phyloP scores from a whole-genome alignment of 2,329 filamentous ascomycete species.

The Juglanconis oblonga region DNA sequence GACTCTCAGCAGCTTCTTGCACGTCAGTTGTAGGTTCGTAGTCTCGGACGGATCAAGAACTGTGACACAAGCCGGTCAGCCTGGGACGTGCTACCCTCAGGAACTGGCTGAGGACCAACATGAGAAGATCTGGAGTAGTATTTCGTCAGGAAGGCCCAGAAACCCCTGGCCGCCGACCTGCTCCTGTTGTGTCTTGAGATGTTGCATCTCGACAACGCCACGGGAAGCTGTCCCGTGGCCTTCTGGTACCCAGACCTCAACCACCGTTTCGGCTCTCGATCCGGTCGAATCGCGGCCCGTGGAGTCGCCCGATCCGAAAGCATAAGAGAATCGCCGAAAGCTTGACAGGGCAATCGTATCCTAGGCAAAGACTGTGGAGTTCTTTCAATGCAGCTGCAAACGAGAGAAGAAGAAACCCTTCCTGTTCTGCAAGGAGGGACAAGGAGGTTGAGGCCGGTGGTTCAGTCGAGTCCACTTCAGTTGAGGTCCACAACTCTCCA shows the following conservation, averaged over 20 bases:
- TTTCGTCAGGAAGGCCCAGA: conserved; percentile 57
- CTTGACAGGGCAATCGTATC: too few species aligned
- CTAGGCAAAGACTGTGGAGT: too few species aligned
- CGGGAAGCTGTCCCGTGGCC: too few species aligned
- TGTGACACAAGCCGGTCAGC: conserved; percentile 30
- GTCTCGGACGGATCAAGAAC: conserved; percentile 64
- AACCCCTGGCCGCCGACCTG: not conserved
- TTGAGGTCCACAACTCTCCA: too few species aligned
- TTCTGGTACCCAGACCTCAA: too few species aligned
- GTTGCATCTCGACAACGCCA: not conserved
- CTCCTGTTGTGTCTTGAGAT: not conserved
- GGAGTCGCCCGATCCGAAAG: not conserved
- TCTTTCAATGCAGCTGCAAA: too few species aligned
- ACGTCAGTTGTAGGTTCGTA: conserved; percentile 67
- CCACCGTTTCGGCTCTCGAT: not conserved
- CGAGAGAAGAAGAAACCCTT: too few species aligned
- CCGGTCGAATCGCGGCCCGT: not conserved
- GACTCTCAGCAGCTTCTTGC: conserved; percentile 60
- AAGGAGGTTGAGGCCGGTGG: too few species aligned
- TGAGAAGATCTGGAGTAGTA: conserved; percentile 60
- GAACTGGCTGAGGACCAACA: conserved; percentile 42
- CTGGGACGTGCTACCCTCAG: not conserved
- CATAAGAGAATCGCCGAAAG: not conserved
- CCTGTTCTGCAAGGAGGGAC: too few species aligned
- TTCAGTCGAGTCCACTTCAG: too few species aligned